Evolutionary conservation across 345 rosid species (phyloP).

Genomic region (Euphorbia lathyris): DNA sequence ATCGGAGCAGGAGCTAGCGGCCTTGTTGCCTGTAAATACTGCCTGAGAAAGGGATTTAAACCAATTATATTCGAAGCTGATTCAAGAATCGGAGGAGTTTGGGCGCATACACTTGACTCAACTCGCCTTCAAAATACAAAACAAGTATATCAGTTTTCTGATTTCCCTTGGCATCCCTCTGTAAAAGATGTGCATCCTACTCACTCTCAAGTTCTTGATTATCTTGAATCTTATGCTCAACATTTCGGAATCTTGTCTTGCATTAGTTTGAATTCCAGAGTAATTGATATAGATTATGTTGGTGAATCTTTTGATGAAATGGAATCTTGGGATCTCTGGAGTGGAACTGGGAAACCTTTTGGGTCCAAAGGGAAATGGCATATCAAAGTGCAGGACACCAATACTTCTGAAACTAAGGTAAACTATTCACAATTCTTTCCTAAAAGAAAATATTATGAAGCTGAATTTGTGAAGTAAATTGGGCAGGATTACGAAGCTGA

Average conservation of each 20-base stretch:
- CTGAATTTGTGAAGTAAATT: not conserved
- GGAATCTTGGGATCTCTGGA: slow-evolving; percentile 36
- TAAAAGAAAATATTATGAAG: too few species aligned
- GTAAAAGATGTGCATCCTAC: slow-evolving; percentile 23
- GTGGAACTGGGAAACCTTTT: slow-evolving; percentile 38
- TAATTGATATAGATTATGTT: slow-evolving; percentile 24
- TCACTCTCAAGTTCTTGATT: slow-evolving; percentile 23
- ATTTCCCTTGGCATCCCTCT: slow-evolving; percentile 42
- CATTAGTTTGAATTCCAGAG: slow-evolving; percentile 36
- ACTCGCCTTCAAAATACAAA: slow-evolving; percentile 32
- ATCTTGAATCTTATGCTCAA: slow-evolving; percentile 28
- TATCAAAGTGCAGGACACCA: slow-evolving; percentile 22
- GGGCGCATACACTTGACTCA: slow-evolving; percentile 26
- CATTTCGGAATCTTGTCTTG: slow-evolving; percentile 24
- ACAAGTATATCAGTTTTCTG: slow-evolving; percentile 27
- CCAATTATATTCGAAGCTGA: slow-evolving; percentile 38
- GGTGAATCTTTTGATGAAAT: slow-evolving; percentile 35
- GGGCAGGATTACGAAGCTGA: slow-evolving; percentile 34
- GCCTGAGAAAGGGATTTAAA: slow-evolving; percentile 26
- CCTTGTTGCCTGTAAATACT: slow-evolving; percentile 38
- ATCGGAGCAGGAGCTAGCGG: slow-evolving; percentile 46
- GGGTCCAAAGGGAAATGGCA: slow-evolving; percentile 41
- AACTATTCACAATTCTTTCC: too few species aligned
- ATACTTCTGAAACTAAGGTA: slow-evolving; percentile 21
- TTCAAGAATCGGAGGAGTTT: slow-evolving; percentile 27